Percentiles rank a stretch among this genome's conserved stretches.
Evolutionary conservation across 2,329 filamentous ascomycete genomes (phyloP).

Genomic region (Coniochaeta ligniaria): DNA sequence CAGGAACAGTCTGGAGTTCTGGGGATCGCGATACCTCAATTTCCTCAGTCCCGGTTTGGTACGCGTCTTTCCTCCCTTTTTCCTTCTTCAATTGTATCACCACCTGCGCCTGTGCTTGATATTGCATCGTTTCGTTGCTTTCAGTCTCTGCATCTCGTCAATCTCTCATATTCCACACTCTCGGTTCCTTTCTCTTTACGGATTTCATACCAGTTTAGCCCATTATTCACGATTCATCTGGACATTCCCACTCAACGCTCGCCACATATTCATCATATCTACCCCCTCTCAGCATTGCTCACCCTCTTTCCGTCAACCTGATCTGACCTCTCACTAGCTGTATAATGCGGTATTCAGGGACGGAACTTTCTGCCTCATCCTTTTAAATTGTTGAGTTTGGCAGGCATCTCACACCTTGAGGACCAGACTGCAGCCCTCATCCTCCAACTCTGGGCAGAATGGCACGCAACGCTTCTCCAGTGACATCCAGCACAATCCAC

Average conservation of each 20-base stretch:
- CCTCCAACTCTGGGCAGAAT: background rate
- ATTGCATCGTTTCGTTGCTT: background rate
- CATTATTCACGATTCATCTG: background rate
- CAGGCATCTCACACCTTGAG: background rate
- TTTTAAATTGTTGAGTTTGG: background rate
- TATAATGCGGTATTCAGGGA: background rate
- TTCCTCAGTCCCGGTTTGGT: slow-evolving; percentile 10
- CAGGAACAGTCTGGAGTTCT: background rate
- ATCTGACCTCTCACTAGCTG: background rate
- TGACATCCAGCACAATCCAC: slow-evolving; percentile 41
- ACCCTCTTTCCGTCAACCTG: background rate
- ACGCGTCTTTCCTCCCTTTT: slow-evolving; percentile 14
- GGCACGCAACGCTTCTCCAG: slow-evolving; percentile 13
- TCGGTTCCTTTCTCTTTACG: background rate
- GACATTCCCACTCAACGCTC: background rate
- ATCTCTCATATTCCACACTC: background rate
- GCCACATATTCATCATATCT: background rate
- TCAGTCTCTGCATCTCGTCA: slow-evolving; percentile 5
- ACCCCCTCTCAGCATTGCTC: background rate
- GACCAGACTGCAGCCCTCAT: background rate
- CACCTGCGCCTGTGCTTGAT: background rate
- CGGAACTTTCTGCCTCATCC: background rate
- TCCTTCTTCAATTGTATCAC: slow-evolving; percentile 8
- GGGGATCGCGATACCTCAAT: slow-evolving; percentile 10
- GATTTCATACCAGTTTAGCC: background rate